phyloP scores from a whole-genome alignment of 306 rosid species.

The Datisca glomerata region DNA sequence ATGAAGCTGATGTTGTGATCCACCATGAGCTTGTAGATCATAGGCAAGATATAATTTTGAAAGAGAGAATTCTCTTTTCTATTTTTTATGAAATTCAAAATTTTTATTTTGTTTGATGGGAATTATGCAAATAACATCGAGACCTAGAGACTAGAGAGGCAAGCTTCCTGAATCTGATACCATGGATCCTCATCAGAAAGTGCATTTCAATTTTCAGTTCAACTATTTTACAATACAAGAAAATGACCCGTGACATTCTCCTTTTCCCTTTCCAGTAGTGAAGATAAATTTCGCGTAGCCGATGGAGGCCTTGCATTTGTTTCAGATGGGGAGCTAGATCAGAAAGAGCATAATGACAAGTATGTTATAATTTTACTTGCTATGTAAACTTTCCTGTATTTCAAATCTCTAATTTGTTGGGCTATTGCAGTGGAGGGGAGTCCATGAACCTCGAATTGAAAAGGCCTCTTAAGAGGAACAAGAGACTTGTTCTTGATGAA shows the following conservation, averaged over 20 bases:
- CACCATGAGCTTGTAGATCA: constrained; percentile 39
- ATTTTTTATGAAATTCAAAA: constrained; percentile 9
- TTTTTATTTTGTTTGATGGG: too few species aligned
- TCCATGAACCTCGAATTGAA: constrained; percentile 28
- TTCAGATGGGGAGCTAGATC: constrained; percentile 20
- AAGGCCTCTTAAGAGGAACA: constrained; percentile 43
- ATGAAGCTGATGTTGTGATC: constrained; percentile 85
- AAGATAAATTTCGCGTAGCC: constrained; percentile 21
- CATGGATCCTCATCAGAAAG: too few species aligned
- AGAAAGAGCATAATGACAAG: constrained; percentile 24
- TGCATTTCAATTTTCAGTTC: too few species aligned
- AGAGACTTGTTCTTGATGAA: constrained; percentile 45
- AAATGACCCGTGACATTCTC: too few species aligned
- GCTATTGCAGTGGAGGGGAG: constrained; percentile 32
- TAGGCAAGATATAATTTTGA: constrained; percentile 33
- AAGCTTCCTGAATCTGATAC: too few species aligned
- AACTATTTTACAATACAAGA: too few species aligned
- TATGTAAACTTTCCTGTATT: background rate
- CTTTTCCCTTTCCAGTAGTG: constrained; percentile 18
- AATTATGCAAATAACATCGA: too few species aligned
- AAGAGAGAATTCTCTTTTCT: too few species aligned
- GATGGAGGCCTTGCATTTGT: constrained; percentile 28
- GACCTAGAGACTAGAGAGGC: too few species aligned
- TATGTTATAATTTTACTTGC: constrained; percentile 12
- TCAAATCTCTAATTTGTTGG: constrained; percentile 10